Evolutionary conservation across 345 rosid genomes (phyloP).

Genomic region (Noccaea bulbosa): DNA sequence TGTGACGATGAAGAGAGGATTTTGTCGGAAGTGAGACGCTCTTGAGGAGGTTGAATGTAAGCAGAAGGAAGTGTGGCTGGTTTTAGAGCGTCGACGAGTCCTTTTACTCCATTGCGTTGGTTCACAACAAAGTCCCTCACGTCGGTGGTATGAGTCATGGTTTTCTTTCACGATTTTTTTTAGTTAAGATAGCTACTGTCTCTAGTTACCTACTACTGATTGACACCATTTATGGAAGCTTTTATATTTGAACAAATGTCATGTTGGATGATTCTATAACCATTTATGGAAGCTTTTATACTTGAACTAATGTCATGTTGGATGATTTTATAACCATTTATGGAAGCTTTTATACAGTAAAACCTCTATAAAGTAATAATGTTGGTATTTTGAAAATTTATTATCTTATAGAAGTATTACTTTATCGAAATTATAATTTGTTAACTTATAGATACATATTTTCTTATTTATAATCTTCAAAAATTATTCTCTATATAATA

Average conservation of each 20-base stretch:
- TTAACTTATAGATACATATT: too few species aligned
- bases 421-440: too few species aligned
- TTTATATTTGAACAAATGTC: neutral
- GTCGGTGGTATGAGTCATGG: slow-evolving; percentile 12
- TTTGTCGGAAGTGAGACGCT: slow-evolving; percentile 43
- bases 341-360: too few species aligned
- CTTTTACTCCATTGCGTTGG: slow-evolving; percentile 52
- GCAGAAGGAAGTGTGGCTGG: slow-evolving; percentile 44
- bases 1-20: slow-evolving; percentile 33
- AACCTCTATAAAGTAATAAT: too few species aligned
- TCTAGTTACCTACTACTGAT: neutral
- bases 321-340: too few species aligned
- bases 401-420: too few species aligned
- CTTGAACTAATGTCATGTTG: too few species aligned
- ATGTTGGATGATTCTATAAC: neutral
- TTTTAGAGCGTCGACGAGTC: slow-evolving; percentile 43
- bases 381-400: too few species aligned
- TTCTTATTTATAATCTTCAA: too few species aligned
- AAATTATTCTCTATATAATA: too few species aligned
- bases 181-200: neutral
- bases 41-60: slow-evolving; percentile 48
- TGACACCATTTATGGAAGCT: neutral
- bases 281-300: too few species aligned
- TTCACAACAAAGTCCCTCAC: slow-evolving; percentile 50
- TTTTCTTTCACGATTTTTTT: neutral